phyloP scores from a whole-genome alignment of 768 basidiomycete species.

The Galerina sulciceps region DNA sequence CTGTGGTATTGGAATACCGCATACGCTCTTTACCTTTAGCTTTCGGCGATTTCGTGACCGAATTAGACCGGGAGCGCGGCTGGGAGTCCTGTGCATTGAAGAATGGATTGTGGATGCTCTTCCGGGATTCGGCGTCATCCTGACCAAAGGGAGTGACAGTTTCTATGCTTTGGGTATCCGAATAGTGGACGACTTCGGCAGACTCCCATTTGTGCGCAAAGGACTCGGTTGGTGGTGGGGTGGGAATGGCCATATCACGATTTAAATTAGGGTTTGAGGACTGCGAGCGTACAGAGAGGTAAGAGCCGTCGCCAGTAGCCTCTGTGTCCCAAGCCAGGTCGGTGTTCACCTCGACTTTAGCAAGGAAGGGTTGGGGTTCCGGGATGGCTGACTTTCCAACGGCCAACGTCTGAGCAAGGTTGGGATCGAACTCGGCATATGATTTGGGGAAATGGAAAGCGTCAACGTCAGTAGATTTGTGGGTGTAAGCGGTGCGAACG shows the following conservation, averaged over 20 bases:
- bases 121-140: conserved; percentile 33
- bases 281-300: conserved; percentile 51
- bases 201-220: conserved; percentile 69
- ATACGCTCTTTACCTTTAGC: conserved; percentile 39
- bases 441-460: conserved; percentile 46
- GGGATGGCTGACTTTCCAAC: conserved; percentile 31
- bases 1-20: conserved; percentile 21
- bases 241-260: conserved; percentile 54
- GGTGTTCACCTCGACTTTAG: conserved; percentile 40
- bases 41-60: conserved; percentile 42
- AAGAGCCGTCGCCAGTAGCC: conserved; percentile 51
- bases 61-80: conserved; percentile 41
- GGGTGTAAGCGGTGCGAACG: conserved; percentile 54
- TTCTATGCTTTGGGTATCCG: conserved; percentile 37
- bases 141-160: conserved; percentile 36
- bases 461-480: conserved; percentile 47
- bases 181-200: conserved; percentile 60
- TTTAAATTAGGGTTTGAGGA: conserved; percentile 49
- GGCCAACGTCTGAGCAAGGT: conserved; percentile 57
- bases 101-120: conserved; percentile 47
- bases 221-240: conserved; percentile 57
- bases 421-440: conserved; percentile 64
- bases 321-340: conserved; percentile 57
- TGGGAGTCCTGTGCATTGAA: conserved; percentile 35
- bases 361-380: conserved; percentile 48